phyloP scores from a whole-genome alignment of 2,329 filamentous ascomycete genomes.

The Alternaria rosae region DNA sequence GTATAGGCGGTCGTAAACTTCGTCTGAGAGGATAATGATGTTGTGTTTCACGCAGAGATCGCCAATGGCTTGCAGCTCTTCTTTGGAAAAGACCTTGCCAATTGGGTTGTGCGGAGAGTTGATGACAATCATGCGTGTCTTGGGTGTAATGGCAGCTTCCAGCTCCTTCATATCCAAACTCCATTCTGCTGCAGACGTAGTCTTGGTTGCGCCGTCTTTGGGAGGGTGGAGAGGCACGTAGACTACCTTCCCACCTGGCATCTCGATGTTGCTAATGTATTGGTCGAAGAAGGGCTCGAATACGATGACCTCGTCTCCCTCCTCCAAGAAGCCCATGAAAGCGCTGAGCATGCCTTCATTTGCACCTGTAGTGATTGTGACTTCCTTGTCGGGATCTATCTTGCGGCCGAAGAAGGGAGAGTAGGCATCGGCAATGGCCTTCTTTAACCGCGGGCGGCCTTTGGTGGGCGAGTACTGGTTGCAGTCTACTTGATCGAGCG shows the following conservation, averaged over 20 bases:
- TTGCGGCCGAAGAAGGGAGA: slow-evolving; percentile 84
- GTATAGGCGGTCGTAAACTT: slow-evolving; percentile 89
- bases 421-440: slow-evolving; percentile 93
- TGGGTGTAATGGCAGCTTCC: slow-evolving; percentile 79
- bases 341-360: slow-evolving; percentile 94
- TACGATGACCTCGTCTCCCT: slow-evolving; percentile 93
- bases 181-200: slow-evolving; percentile 89
- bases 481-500: slow-evolving; percentile 90
- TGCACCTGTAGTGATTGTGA: slow-evolving; percentile 91
- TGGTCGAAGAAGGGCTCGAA: slow-evolving; percentile 99
- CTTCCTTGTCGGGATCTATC: slow-evolving; percentile 87
- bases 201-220: slow-evolving; percentile 76
- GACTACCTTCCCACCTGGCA: slow-evolving; percentile 93
- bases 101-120: slow-evolving; percentile 94
- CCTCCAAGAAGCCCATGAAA: slow-evolving; percentile 97
- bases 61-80: slow-evolving; percentile 84
- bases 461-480: slow-evolving; percentile 98
- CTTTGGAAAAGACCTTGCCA: slow-evolving; percentile 89
- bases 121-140: slow-evolving; percentile 95
- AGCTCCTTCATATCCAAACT: slow-evolving; percentile 83
- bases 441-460: slow-evolving; percentile 87
- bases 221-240: slow-evolving; percentile 97
- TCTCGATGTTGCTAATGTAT: slow-evolving; percentile 98
- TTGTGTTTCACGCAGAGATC: slow-evolving; percentile 91
- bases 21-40: slow-evolving; percentile 80